phyloP scores from a whole-genome alignment of 2,329 filamentous ascomycete species.

The Albophoma yamanashiensis region DNA sequence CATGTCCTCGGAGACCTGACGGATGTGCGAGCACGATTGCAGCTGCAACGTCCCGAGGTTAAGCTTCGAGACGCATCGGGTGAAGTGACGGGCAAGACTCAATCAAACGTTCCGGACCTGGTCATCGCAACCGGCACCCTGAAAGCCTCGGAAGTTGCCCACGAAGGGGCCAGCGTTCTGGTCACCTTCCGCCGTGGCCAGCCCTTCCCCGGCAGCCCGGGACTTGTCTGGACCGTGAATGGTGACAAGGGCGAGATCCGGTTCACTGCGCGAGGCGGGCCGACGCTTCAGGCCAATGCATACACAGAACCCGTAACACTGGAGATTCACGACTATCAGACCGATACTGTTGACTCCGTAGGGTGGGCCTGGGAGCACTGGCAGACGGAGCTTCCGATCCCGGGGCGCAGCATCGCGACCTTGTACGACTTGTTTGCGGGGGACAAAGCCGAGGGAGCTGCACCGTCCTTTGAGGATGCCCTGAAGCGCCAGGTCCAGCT shows the following conservation, averaged over 20 bases:
- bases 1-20: conserved; percentile 33
- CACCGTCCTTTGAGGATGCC: conserved; percentile 28
- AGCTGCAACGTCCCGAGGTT: conserved; percentile 31
- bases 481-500: conserved; percentile 36
- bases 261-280: conserved; percentile 19
- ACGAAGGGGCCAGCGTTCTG: conserved; percentile 27
- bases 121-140: conserved; percentile 10
- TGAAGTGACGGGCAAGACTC: conserved; percentile 18
- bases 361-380: conserved; percentile 34
- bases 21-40: conserved; percentile 26
- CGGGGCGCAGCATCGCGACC: conserved; percentile 37
- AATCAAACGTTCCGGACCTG: conserved; percentile 34
- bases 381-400: conserved; percentile 31
- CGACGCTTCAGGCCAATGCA: conserved; percentile 17
- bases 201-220: conserved; percentile 34
- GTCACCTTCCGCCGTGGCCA: conserved; percentile 36
- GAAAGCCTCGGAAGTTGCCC: neutral
- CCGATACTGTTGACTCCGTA: conserved; percentile 29
- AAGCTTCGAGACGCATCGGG: conserved; percentile 20
- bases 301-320: conserved; percentile 30
- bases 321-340: conserved; percentile 39
- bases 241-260: conserved; percentile 41
- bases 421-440: conserved; percentile 45
- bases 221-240: conserved; percentile 37
- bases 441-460: conserved; percentile 12